Percentiles rank a stretch among this genome's conserved stretches.
Evolutionary conservation across 2,329 filamentous ascomycete genomes (phyloP).

Genomic region (Ophiognomonia clavigignenti-juglandacearum): DNA sequence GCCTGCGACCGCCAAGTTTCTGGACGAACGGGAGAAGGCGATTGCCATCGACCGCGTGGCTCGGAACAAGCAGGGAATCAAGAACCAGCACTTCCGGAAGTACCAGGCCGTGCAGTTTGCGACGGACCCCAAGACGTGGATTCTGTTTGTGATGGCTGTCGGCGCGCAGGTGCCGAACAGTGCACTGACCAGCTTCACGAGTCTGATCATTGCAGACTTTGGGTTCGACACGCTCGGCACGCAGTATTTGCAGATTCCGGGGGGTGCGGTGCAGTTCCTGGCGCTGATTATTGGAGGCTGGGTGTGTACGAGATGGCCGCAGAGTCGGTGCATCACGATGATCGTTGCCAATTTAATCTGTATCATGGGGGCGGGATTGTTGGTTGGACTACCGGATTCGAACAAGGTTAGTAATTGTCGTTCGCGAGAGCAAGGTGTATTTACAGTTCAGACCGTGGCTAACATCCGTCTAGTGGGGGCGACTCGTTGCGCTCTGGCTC

Average conservation of each 20-base stretch:
- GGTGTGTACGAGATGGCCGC: slow-evolving; percentile 46
- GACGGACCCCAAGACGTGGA: slow-evolving; percentile 54
- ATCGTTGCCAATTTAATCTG: slow-evolving; percentile 50
- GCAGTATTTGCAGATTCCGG: slow-evolving; percentile 48
- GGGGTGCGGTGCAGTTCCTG: slow-evolving; percentile 52
- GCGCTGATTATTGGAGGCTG: slow-evolving; percentile 45
- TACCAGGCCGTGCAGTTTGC: slow-evolving; percentile 42
- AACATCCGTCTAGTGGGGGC: slow-evolving; percentile 41
- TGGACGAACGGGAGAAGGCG: slow-evolving; percentile 50
- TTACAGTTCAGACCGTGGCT: background rate
- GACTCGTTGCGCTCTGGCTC: slow-evolving; percentile 52
- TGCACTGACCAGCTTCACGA: slow-evolving; percentile 32
- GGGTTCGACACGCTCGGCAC: slow-evolving; percentile 24
- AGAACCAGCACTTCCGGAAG: slow-evolving; percentile 44
- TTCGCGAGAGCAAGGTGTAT: background rate
- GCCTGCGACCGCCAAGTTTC: slow-evolving; percentile 56
- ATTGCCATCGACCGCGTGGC: slow-evolving; percentile 50
- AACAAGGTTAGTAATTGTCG: slow-evolving; percentile 35
- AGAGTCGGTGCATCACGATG: slow-evolving; percentile 49
- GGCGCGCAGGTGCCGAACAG: slow-evolving; percentile 24
- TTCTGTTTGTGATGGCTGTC: slow-evolving; percentile 39
- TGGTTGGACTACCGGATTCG: slow-evolving; percentile 42
- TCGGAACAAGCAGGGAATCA: slow-evolving; percentile 47
- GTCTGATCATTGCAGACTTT: slow-evolving; percentile 27
- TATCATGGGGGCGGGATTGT: slow-evolving; percentile 45